A percentile compares a stretch with the other conserved stretches of the same genome.
These are phyloP conservation scores for Thoreauomyces humboldtii DNA, from an alignment of 192 early-diverging fungal species.

Conservation along the genomic window DNA sequence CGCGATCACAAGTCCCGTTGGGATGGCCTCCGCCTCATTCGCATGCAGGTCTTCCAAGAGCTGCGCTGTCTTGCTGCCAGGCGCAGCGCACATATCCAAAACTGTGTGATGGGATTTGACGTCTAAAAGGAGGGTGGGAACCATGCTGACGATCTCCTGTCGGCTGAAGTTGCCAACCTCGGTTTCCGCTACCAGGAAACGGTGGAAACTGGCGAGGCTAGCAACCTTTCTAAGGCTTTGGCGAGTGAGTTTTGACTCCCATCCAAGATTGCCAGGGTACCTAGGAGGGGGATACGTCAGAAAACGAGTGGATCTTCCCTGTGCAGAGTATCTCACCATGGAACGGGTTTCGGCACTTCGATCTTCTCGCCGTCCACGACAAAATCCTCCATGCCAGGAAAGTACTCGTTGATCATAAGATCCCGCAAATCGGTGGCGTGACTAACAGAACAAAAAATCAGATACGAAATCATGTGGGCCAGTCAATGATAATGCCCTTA, in stretches of 20 bases:
- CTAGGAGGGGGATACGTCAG: too few species aligned
- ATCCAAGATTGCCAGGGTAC: constrained; percentile 89
- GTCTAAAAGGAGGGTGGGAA: constrained; percentile 90
- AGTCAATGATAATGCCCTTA: constrained; percentile 22
- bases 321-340: constrained; percentile 68
- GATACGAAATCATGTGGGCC: background rate
- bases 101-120: constrained; percentile 81
- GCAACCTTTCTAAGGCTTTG: constrained; percentile 72
- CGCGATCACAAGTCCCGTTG: constrained; percentile 85
- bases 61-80: constrained; percentile 97
- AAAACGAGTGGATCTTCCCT: background rate
- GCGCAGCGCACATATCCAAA: constrained; percentile 79
- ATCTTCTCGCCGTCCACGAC: constrained; percentile 71
- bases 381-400: constrained; percentile 53
- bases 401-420: constrained; percentile 61
- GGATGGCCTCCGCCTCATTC: constrained; percentile 29
- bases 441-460: constrained; percentile 32
- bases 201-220: constrained; percentile 79
- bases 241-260: constrained; percentile 80
- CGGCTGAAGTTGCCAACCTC: constrained; percentile 95
- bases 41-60: constrained; percentile 50
- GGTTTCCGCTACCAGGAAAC: constrained; percentile 96
- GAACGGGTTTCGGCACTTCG: constrained; percentile 71
- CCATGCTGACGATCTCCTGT: constrained; percentile 98
- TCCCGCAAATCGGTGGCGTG: constrained; percentile 70